These are phyloP conservation scores for Ploettnerulaceae sp. DNA, from an alignment of 2,329 filamentous ascomycete species.

Conservation along the genomic window DNA sequence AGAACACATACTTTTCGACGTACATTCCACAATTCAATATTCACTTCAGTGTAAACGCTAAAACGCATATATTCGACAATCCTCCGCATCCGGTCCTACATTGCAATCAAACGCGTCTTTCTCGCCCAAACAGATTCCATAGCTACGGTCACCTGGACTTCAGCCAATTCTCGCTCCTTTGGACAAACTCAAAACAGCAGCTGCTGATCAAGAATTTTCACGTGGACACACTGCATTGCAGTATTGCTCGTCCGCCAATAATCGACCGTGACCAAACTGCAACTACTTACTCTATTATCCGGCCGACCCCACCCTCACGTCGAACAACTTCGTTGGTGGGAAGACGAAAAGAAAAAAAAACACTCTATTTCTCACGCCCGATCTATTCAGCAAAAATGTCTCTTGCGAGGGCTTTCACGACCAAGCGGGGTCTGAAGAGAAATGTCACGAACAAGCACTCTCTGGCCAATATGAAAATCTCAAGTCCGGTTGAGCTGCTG, in stretches of 20 bases:
- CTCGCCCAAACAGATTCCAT: conserved; percentile 1
- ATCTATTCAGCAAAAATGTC: conserved; percentile 39
- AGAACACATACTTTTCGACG: conserved; percentile 2
- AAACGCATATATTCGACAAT: background rate
- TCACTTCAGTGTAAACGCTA: background rate
- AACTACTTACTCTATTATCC: conserved; percentile 1
- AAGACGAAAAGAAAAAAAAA: conserved; percentile 6
- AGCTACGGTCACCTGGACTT: conserved; percentile 5
- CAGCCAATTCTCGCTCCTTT: background rate
- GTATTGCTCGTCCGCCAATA: no score
- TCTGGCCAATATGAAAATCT: conserved; percentile 62
- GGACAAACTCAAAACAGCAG: conserved; percentile 3
- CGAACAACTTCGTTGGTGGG: conserved; percentile 10
- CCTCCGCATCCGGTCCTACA: background rate
- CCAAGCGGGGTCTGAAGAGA: conserved; percentile 47
- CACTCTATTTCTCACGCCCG: conserved; percentile 7
- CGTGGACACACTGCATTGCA: no score
- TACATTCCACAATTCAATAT: conserved; percentile 1
- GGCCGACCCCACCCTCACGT: conserved; percentile 6
- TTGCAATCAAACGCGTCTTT: background rate
- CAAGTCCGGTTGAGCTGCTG: conserved; percentile 76
- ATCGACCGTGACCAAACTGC: no score
- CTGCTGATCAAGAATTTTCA: background rate
- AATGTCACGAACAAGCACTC: conserved; percentile 30
- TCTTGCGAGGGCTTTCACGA: conserved; percentile 67